A percentile compares a stretch with the other conserved stretches of the same genome.
phyloP scores from a whole-genome alignment of 192 early-diverging fungal genomes.

The Backusella australiensis region DNA sequence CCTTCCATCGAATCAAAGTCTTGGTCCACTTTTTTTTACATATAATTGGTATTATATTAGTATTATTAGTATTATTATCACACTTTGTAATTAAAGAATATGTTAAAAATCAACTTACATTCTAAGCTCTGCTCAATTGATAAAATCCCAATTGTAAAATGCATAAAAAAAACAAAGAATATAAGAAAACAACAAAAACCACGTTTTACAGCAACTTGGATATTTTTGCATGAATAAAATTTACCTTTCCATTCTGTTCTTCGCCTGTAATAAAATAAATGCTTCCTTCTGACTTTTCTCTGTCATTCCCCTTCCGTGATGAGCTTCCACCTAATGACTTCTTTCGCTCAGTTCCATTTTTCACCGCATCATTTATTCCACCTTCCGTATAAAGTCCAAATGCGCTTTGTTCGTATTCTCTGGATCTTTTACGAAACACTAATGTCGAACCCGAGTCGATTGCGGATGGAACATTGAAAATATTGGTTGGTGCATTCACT shows the following conservation, averaged over 20 bases:
- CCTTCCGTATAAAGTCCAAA: not conserved
- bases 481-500: not conserved
- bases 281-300: constrained; percentile 4
- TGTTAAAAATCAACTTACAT: constrained; percentile 4
- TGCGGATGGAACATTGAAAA: not conserved
- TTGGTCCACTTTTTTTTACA: constrained; percentile 32
- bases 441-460: not conserved
- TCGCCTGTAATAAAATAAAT: constrained; percentile 7
- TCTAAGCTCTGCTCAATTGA: not conserved
- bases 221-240: not conserved
- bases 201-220: not conserved
- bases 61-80: not conserved
- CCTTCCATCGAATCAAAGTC: constrained; percentile 45
- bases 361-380: not conserved
- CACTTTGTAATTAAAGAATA: not conserved
- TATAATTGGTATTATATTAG: not conserved
- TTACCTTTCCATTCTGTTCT: constrained; percentile 6
- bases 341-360: not conserved
- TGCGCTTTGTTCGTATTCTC: constrained; percentile 12
- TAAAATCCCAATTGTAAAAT: not conserved
- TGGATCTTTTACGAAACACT: constrained; percentile 17
- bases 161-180: not conserved
- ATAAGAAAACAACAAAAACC: not conserved
- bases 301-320: constrained; percentile 1
- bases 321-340: not conserved